Percentiles rank a stretch among this genome's conserved stretches.
These are phyloP conservation scores for Arabidopsis lyrata DNA, from an alignment of 441 rosid species.

Conservation along the genomic window DNA sequence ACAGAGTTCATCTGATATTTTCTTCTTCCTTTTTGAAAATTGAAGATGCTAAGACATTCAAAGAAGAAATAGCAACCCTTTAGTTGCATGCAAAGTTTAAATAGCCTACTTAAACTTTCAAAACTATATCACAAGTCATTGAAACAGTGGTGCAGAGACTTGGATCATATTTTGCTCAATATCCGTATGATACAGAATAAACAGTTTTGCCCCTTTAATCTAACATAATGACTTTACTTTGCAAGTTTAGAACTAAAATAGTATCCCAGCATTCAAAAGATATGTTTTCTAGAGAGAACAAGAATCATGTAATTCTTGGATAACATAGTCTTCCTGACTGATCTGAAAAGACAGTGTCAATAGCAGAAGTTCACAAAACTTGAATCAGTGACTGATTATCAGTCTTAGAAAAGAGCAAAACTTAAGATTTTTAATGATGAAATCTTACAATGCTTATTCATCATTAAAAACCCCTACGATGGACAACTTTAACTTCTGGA, in stretches of 20 bases:
- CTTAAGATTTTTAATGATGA: no score
- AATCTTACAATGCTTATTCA: slow-evolving; percentile 20
- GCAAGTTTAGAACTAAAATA: slow-evolving; percentile 6
- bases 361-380: slow-evolving; percentile 24
- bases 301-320: slow-evolving; percentile 1
- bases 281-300: slow-evolving; percentile 12
- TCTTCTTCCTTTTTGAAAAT: slow-evolving; percentile 84
- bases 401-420: slow-evolving; percentile 1
- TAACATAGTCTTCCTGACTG: slow-evolving; percentile 9
- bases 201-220: slow-evolving; percentile 17
- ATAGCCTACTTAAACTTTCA: not conserved
- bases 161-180: slow-evolving; percentile 12
- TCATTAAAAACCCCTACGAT: slow-evolving; percentile 3
- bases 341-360: slow-evolving; percentile 21
- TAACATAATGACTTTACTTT: slow-evolving; percentile 1
- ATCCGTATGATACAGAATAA: slow-evolving; percentile 19
- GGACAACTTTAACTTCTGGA: slow-evolving; percentile 20
- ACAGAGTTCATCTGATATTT: slow-evolving; percentile 67
- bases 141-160: slow-evolving; percentile 9
- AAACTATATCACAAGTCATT: not conserved
- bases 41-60: slow-evolving; percentile 70
- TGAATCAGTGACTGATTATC: not conserved
- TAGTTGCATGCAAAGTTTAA: slow-evolving; percentile 21
- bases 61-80: slow-evolving; percentile 33
- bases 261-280: not conserved